Evolutionary conservation across 805 yeast genomes (phyloP), one percentile per base, ranked within the genome.

Genomic region (Kurtzmaniella fragi): DNA sequence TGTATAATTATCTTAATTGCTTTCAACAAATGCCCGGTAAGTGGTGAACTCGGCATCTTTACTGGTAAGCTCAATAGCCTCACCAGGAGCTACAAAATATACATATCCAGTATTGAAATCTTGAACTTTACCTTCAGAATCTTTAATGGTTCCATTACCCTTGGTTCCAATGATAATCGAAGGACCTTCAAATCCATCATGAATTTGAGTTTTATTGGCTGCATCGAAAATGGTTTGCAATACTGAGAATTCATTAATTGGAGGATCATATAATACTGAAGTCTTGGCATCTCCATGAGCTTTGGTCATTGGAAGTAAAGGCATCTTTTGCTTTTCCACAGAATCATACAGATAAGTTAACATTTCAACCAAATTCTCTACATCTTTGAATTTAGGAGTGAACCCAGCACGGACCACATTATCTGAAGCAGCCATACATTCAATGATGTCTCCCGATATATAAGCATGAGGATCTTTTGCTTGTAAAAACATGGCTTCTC

Each of bases 381-480:
- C 98, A 62, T 93, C 99, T 67, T 91, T 93, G 71, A 91, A 93
- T 64, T 93, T 93, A 45, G 99, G 99, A n/a, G 99, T 93, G 73
- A 93, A 93, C 11, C 99, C 99, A 3, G 97, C 95, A 62, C 99
- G 80, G 36, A 93, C 97, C 42, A 93, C 99, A 55, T 93, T 93
- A 62, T 93, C 99, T 31, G 95, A 83, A 7, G 99, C 97, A 32
- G 99, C 99, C 99, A 93, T 93, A 71, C 99, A 93, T 71, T 93
- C 99, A 56, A 93, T 90, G 50, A 93, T 93, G 62, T 93, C 98
- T 49, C 99, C 99, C 40, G 83, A 75, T 45, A 93, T 91, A 65
- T 93, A 93, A 27, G 99, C 99, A 64, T 93, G 99, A 17, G 98
- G 98, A 63, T 90, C 97, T 66, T 88, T 87, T 32, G 99, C 98